phyloP scores from a whole-genome alignment of 176 grass and related monocot species.

The Triticum aestivum region IWGSC_CS_RefSeq_v2.1 NC_057812.1:79467666-79468165 shows the following conservation, averaged over 20 bases:
- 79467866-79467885: constrained; percentile 28
- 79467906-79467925: not conserved
- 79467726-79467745: not conserved
- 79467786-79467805: constrained; percentile 20
- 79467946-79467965: constrained; percentile 5
- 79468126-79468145: constrained; percentile 31
- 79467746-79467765: not conserved
- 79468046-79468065: constrained; percentile 36
- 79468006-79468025: constrained; percentile 21
- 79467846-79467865: constrained; percentile 31
- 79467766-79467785: constrained; percentile 20
- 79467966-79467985: constrained; percentile 8
- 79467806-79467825: constrained; percentile 39
- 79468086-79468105: constrained; percentile 20
- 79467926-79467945: not conserved
- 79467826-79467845: constrained; percentile 19
- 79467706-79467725: constrained; percentile 32
- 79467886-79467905: constrained; percentile 12
- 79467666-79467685: constrained; percentile 20
- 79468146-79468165: not conserved
- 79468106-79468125: constrained; percentile 31
- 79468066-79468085: constrained; percentile 34
- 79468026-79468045: constrained; percentile 25
- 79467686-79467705: constrained; percentile 30
- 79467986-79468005: constrained; percentile 39